These are phyloP conservation scores for Penicillium aurantiogriseum DNA, from an alignment of 2,329 filamentous ascomycete species.

Conservation along the genomic window DNA sequence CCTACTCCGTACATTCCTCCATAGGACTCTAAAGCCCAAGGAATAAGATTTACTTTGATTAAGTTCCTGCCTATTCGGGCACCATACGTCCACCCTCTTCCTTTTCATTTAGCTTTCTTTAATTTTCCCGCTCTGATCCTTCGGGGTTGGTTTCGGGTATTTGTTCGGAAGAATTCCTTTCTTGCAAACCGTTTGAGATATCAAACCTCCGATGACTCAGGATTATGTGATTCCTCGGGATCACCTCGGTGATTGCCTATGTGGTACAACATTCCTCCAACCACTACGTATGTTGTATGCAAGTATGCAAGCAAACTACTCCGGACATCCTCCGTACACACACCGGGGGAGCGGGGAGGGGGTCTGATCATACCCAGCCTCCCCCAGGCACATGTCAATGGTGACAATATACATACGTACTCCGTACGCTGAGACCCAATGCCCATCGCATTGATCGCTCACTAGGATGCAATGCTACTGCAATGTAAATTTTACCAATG, in stretches of 20 bases:
- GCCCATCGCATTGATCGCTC: conserved; percentile 1
- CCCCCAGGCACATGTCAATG: not conserved
- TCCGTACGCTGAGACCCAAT: not conserved
- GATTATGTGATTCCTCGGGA: not conserved
- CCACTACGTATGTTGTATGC: not conserved
- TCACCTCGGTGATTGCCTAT: not conserved
- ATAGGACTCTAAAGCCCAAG: not conserved
- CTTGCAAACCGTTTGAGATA: not conserved
- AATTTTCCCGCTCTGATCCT: not conserved
- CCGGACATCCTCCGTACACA: not conserved
- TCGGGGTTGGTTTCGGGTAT: not conserved
- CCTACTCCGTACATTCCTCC: not conserved
- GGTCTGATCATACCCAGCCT: conserved; percentile 1
- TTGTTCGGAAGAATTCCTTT: not conserved
- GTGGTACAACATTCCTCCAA: not conserved
- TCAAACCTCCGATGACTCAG: not conserved
- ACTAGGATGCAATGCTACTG: not conserved
- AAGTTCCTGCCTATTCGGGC: conserved; percentile 17
- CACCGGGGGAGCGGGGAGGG: not conserved
- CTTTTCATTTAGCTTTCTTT: not conserved
- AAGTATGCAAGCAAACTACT: not conserved
- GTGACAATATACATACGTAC: not conserved
- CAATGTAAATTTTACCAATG: not conserved
- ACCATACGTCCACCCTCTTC: not conserved
- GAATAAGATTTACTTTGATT: conserved; percentile 12